Percentiles rank a stretch among this genome's conserved stretches.
phyloP scores from a whole-genome alignment of 176 grass and related monocot genomes.

The Stipa capillata region DNA sequence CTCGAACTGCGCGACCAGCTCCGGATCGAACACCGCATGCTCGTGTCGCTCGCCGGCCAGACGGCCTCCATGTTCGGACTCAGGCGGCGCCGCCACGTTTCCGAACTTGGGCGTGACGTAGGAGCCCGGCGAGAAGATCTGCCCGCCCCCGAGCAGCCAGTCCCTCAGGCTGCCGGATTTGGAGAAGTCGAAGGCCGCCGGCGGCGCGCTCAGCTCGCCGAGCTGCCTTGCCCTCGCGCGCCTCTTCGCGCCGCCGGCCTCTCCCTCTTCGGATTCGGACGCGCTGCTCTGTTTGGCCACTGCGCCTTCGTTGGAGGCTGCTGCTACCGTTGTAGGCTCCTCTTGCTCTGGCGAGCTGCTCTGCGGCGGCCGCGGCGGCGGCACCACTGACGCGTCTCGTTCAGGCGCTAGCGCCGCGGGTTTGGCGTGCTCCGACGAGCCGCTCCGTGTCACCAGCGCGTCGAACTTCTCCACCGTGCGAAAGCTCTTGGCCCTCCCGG shows the following conservation, averaged over 20 bases:
- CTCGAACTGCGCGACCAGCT: conserved; percentile 59
- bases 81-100: not conserved
- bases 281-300: no score
- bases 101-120: conserved; percentile 71
- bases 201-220: conserved; percentile 38
- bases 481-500: conserved; percentile 32
- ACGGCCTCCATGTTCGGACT: not conserved
- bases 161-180: conserved; percentile 70
- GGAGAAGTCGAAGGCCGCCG: conserved; percentile 57
- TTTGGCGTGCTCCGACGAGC: not conserved
- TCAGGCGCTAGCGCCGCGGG: no score
- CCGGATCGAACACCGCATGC: conserved; percentile 58
- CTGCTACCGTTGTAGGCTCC: no score
- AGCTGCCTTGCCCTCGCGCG: conserved; percentile 46
- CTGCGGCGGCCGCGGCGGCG: no score
- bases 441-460: conserved; percentile 18
- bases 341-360: no score
- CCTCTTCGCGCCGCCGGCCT: conserved; percentile 24
- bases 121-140: conserved; percentile 63
- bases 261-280: not conserved
- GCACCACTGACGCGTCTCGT: not conserved
- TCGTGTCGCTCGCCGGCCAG: no score
- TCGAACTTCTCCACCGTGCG: conserved; percentile 64
- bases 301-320: no score
- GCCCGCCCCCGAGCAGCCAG: conserved; percentile 63